Conservation (phyloP, 768 basidiomycete species). For the Russula griseocarnosa region DNA sequence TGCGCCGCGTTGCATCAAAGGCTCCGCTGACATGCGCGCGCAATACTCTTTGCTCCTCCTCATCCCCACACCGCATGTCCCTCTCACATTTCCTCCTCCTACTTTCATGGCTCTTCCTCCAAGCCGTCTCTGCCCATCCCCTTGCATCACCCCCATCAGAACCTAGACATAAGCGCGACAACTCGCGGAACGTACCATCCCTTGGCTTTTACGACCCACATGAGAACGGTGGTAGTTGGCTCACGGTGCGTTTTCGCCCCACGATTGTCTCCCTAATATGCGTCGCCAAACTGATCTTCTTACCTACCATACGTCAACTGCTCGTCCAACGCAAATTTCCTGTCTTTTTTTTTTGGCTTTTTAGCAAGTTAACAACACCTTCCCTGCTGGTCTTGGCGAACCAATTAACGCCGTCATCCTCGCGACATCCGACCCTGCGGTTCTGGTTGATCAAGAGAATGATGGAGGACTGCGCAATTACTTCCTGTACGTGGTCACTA, state of each 20-base stretch:
- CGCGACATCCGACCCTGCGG: constrained; percentile 63
- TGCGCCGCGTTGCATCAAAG: neutral
- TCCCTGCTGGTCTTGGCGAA: constrained; percentile 44
- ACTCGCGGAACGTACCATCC: constrained; percentile 37
- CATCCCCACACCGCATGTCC: constrained; percentile 31
- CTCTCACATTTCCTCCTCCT: constrained; percentile 33
- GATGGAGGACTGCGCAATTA: constrained; percentile 81
- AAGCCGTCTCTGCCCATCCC: constrained; percentile 20
- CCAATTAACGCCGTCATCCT: constrained; percentile 82
- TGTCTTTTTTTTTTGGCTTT: neutral
- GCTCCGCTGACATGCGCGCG: neutral
- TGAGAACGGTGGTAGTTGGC: constrained; percentile 57
- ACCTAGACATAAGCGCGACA: constrained; percentile 30
- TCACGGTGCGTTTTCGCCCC: constrained; percentile 53
- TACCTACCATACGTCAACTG: neutral
- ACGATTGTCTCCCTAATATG: neutral
- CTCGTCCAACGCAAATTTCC: too few relatives aligned
- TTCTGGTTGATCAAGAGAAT: constrained; percentile 54
- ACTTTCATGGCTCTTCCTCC: constrained; percentile 33
- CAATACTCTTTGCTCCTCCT: neutral
- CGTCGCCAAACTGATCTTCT: neutral
- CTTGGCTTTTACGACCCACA: constrained; percentile 59
- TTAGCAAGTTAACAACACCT: constrained; percentile 9
- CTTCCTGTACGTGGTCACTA: constrained; percentile 54
- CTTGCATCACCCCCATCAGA: constrained; percentile 17